Conservation (phyloP, 2,329 filamentous ascomycete genomes). For the Monilinia fructicola region DNA sequence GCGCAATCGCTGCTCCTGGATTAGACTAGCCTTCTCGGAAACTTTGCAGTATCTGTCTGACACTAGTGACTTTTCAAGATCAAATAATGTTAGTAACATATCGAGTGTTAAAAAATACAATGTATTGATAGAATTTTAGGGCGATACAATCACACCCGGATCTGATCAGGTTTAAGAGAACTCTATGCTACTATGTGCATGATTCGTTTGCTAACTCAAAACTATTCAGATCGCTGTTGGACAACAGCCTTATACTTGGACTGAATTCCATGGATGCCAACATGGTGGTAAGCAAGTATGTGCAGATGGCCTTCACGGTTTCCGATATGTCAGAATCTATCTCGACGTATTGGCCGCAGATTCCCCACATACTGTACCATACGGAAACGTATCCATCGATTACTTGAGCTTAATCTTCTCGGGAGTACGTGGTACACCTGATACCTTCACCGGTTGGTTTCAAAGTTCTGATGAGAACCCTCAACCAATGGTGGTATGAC, state of each 20-base stretch:
- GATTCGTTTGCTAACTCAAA: conserved; percentile 19
- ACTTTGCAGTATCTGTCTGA: conserved; percentile 47
- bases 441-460: conserved; percentile 53
- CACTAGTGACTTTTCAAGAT: conserved; percentile 51
- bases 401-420: conserved; percentile 47
- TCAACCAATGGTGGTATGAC: conserved; percentile 56
- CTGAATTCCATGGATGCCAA: conserved; percentile 47
- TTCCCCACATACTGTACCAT: conserved; percentile 46
- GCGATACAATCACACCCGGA: conserved; percentile 46
- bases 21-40: conserved; percentile 52
- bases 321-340: conserved; percentile 52
- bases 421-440: conserved; percentile 49
- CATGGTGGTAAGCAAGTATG: conserved; percentile 47
- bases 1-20: conserved; percentile 37
- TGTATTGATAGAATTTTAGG: conserved; percentile 30
- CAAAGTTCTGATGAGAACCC: conserved; percentile 50
- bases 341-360: conserved; percentile 48
- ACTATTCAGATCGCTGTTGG: conserved; percentile 47
- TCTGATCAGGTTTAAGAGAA: conserved; percentile 48
- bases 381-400: conserved; percentile 47
- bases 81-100: conserved; percentile 44
- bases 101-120: too few relatives aligned
- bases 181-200: not conserved
- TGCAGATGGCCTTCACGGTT: conserved; percentile 53
- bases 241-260: conserved; percentile 47